These are phyloP conservation scores for Mycena albidolilacea DNA, from an alignment of 768 basidiomycete species.

Conservation along the genomic window DNA sequence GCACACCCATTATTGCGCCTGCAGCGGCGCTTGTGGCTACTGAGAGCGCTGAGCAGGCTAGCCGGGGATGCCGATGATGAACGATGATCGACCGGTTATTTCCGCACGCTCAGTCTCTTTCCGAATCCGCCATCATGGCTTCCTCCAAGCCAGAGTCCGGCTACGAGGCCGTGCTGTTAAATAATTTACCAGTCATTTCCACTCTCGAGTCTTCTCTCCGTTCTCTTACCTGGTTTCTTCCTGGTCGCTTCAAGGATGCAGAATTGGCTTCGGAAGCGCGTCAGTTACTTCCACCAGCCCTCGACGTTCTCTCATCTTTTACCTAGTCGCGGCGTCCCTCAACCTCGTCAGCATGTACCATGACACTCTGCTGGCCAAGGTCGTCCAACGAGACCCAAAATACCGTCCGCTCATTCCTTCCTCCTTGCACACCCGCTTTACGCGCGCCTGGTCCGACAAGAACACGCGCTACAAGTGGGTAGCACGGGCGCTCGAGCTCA, in stretches of 20 bases:
- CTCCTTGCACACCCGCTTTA: slow-evolving; percentile 89
- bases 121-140: slow-evolving; percentile 63
- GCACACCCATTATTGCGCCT: background rate
- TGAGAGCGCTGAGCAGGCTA: background rate
- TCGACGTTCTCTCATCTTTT: slow-evolving; percentile 37
- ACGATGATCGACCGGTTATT: background rate
- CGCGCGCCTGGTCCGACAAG: slow-evolving; percentile 86
- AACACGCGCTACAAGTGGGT: slow-evolving; percentile 83
- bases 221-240: slow-evolving; percentile 95
- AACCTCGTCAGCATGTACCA: slow-evolving; percentile 95
- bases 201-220: slow-evolving; percentile 91
- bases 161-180: slow-evolving; percentile 88
- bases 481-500: slow-evolving; percentile 79
- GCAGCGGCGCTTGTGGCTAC: background rate
- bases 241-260: slow-evolving; percentile 97
- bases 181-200: slow-evolving; percentile 88
- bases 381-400: slow-evolving; percentile 75
- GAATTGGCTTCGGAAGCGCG: slow-evolving; percentile 95
- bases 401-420: slow-evolving; percentile 83
- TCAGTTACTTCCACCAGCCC: slow-evolving; percentile 62
- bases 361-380: slow-evolving; percentile 87
- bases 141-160: slow-evolving; percentile 63
- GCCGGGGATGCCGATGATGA: background rate
- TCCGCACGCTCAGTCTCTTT: background rate
- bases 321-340: slow-evolving; percentile 86